A percentile compares a stretch with the other conserved stretches of the same genome.
Conservation (phyloP, 768 basidiomycete species). For the Lactarius indigo region DNA sequence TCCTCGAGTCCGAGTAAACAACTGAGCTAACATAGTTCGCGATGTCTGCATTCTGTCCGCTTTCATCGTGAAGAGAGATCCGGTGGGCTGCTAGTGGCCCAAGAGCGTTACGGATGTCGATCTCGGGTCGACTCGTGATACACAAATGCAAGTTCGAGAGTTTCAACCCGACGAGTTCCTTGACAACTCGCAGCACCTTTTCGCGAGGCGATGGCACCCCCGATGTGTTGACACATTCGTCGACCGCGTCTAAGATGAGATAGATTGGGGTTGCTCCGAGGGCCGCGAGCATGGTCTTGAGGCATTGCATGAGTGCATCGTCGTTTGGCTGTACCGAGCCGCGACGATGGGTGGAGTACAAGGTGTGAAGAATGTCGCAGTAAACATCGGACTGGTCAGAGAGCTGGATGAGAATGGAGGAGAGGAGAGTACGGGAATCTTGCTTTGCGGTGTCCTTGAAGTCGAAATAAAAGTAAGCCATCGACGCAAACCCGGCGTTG, state of each 20-base stretch:
- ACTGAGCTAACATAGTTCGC: not conserved
- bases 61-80: not conserved
- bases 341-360: not conserved
- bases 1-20: too few species aligned
- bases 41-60: not conserved
- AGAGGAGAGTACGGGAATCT: not conserved
- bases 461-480: not conserved
- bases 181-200: not conserved
- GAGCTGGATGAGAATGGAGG: constrained; percentile 1
- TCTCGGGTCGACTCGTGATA: not conserved
- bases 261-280: not conserved
- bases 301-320: not conserved
- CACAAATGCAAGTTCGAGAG: not conserved
- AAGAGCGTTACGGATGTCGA: not conserved
- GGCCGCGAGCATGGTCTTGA: not conserved
- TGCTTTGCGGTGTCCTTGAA: not conserved
- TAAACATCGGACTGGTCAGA: not conserved
- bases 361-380: not conserved
- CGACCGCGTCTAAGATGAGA: not conserved
- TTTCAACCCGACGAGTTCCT: not conserved
- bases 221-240: not conserved
- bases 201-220: not conserved
- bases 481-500: not conserved
- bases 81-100: not conserved
- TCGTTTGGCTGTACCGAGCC: not conserved